Base-by-base conservation (phyloP, 2,329 filamentous ascomycete genomes). In the Cytospora schulzeri region DNA sequence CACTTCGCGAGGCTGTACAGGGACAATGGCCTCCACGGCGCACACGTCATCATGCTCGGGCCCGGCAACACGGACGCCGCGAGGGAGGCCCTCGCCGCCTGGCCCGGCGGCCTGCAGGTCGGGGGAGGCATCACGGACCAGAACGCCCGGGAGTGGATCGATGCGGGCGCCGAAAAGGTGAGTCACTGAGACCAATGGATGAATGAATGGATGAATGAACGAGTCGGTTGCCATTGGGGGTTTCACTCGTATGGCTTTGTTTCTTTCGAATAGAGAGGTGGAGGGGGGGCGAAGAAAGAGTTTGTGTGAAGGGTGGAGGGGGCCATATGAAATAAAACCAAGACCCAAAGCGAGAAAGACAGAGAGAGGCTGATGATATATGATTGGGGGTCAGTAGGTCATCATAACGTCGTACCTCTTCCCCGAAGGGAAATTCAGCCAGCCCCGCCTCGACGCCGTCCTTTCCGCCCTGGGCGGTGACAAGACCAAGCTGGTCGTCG, bases 321-420 rank as follows among this genome's bases (percentile, higher is more conserved):
- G n/a, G 48, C 6, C 6, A 2, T 33, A 33, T 33, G 31, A 33
- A 33, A 33, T 33, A 33, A 9, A 33, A 33, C 31, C 31, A 33
- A 5, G 8, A 33, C 4, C 12, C 29, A 31, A 9, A n/a, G n/a
- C 15, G 45, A 26, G 4, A n/a, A 26, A 31, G 7, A 45, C 38
- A 22, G 17, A 24, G 12, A 12, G 15, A 15, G 22, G 57, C 51
- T 62, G 48, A 56, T 48, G n/a, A n/a, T 2, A 52, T 7, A 19
- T 53, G 31, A 24, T 28, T n/a, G 57, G 51, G 67, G 58, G 41
- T 51, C 48, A 70, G 79, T 85, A 97, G 93, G 92, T 98, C 72
- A 97, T 99, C 74, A 91, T 99, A 74, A 99, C 95, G 65, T 97
- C 93, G 11, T 97, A 89, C 76, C 88, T 99, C 22, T 99, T 99